A percentile compares a stretch with the other conserved stretches of the same genome.
Conservation (phyloP, 1,284 basidiomycete genomes). For the Pseudozyma flocculosa region DNA sequence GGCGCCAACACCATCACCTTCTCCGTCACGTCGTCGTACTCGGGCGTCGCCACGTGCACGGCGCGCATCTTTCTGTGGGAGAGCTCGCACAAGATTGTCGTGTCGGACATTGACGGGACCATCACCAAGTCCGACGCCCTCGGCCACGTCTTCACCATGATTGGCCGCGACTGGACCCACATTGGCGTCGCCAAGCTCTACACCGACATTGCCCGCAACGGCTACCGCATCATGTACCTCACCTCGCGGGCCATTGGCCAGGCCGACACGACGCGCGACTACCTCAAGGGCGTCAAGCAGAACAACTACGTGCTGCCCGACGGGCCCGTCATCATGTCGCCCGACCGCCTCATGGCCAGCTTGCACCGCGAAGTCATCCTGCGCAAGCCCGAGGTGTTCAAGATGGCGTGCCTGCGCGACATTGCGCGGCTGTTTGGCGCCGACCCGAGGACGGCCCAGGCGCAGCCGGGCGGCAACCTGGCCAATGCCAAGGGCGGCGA, state of each 20-base stretch:
- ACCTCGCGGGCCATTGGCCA: slow-evolving; percentile 97
- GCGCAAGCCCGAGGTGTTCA: slow-evolving; percentile 97
- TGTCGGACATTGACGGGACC: slow-evolving; percentile 98
- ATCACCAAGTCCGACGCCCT: slow-evolving; percentile 93
- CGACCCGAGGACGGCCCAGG: slow-evolving; percentile 19
- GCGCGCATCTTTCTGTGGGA: slow-evolving; percentile 97
- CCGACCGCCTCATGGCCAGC: slow-evolving; percentile 90
- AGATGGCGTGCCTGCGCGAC: slow-evolving; percentile 98
- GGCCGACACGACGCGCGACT: slow-evolving; percentile 93
- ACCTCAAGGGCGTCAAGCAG: slow-evolving; percentile 91
- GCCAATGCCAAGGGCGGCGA: slow-evolving; percentile 7
- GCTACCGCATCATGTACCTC: slow-evolving; percentile 97
- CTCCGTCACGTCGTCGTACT: slow-evolving; percentile 78
- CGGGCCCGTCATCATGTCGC: slow-evolving; percentile 98
- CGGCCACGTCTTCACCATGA: slow-evolving; percentile 96
- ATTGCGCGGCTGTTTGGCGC: slow-evolving; percentile 88
- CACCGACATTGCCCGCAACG: slow-evolving; percentile 90
- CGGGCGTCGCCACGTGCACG: slow-evolving; percentile 76
- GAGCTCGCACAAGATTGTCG: slow-evolving; percentile 79
- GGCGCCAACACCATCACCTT: slow-evolving; percentile 93
- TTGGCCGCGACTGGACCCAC: slow-evolving; percentile 99
- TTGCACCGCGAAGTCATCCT: slow-evolving; percentile 70
- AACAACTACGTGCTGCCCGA: slow-evolving; percentile 93
- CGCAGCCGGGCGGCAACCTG: slow-evolving; percentile 14
- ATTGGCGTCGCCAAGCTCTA: slow-evolving; percentile 96